phyloP scores from a whole-genome alignment of 805 yeast species.

The Deakozyma indianensis region DNA sequence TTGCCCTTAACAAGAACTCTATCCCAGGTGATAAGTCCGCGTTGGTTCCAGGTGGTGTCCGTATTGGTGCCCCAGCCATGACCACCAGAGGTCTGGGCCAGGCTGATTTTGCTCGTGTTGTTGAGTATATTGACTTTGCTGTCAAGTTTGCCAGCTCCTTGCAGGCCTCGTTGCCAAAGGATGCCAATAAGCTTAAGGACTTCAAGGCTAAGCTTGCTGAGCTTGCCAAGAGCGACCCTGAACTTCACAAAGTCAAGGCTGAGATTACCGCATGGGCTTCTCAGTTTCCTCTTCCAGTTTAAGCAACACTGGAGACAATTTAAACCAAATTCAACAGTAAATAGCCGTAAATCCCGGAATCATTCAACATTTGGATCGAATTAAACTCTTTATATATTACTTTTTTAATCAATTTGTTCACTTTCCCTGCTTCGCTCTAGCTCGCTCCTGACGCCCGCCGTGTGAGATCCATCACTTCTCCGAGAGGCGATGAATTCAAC shows the following conservation, averaged over 20 bases:
- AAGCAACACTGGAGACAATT: constrained; percentile 2
- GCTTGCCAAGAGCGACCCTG: neutral
- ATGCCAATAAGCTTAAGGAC: constrained; percentile 90
- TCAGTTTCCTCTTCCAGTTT: constrained; percentile 28
- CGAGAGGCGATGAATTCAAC: no score
- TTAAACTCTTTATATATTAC: no score
- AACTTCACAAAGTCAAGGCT: constrained; percentile 1
- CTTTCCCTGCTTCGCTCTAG: no score
- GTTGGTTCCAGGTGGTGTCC: constrained; percentile 89
- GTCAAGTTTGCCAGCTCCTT: constrained; percentile 60
- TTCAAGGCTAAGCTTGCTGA: constrained; percentile 49
- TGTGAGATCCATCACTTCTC: no score
- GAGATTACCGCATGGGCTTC: constrained; percentile 69
- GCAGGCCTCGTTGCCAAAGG: constrained; percentile 73
- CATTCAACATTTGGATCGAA: no score
- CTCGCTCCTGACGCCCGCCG: no score
- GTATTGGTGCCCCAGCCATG: constrained; percentile 99
- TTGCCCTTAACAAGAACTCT: constrained; percentile 94
- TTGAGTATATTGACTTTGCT: constrained; percentile 64
- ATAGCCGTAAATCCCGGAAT: no score
- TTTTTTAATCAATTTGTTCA: no score
- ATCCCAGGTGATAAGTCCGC: constrained; percentile 98
- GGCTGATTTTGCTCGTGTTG: constrained; percentile 71
- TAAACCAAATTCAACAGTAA: neutral
- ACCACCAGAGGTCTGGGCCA: constrained; percentile 91